Base-by-base conservation (phyloP, 2,329 filamentous ascomycete genomes). In the Macrophomina pseudophaseolina region DNA sequence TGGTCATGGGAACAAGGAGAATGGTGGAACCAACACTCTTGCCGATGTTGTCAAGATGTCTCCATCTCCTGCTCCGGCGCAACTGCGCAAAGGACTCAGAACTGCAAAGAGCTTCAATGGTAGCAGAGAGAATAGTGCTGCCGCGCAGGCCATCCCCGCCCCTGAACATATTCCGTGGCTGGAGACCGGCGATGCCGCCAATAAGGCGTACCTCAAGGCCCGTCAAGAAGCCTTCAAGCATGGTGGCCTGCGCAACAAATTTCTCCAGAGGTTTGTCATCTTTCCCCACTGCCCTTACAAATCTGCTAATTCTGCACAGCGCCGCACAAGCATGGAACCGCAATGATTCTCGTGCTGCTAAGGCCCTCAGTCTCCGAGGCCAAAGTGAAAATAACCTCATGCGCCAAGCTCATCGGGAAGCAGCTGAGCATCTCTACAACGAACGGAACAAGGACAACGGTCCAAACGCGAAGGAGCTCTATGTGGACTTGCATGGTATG, bases 241-340 rank as follows among this genome's bases (percentile, higher is more conserved):
- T 77, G 95, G 95, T 71, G 95, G 94, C 72, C 87, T 97, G 76
- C 88, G 95, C 69, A 99, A 98, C 79, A 98, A 98, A 77, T 99
- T 98, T 73, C 81, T 99, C 65, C 94, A 97, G 79, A 97, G 92
- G 92, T 94, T 71, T 23, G 81, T 56, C 2, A n/a, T 48, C 12
- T 18, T 33, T 18, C 16, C 9, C 6, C 14, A 5, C 46, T 38
- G 11, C 11, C 6, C 11, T 60, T 44, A 9, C 7, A 9, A 16
- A 14, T 46, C 12, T 49, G 33, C 44, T 49, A 12, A 66, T 28
- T 51, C 35, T 18, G 32, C 68, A 49, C 69, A 96, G 94, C 78
- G 95, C 95, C 71, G 94, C 94, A 8, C 94, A 98, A 85, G 95
- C 95, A 28, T 99, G 95, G 94, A 97, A 98, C 77, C 91, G 95